Conservation (phyloP, 148 eudicot genomes). For the Rhododendron ferrugineum region DNA sequence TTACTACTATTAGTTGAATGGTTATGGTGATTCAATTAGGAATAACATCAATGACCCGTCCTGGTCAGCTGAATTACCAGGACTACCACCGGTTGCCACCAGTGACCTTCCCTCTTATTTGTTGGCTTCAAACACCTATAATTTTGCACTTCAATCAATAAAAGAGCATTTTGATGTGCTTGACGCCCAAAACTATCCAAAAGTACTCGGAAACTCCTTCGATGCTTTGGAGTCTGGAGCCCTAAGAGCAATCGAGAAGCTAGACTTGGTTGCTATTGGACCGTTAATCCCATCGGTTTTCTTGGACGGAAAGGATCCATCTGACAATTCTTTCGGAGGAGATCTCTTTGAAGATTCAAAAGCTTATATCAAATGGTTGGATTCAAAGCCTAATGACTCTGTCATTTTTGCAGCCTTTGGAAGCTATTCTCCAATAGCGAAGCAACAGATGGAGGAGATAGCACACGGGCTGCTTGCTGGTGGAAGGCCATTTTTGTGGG, state of each 20-base stretch:
- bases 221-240: constrained; percentile 29
- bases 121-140: constrained; percentile 13
- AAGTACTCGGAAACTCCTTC: constrained; percentile 36
- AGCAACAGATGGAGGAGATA: constrained; percentile 35
- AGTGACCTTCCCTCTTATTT: constrained; percentile 31
- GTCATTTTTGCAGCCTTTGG: constrained; percentile 56
- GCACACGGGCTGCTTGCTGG: constrained; percentile 24
- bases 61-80: constrained; percentile 20
- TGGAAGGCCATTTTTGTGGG: constrained; percentile 43
- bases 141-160: constrained; percentile 4
- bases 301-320: constrained; percentile 11
- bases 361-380: constrained; percentile 39
- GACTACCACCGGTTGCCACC: constrained; percentile 24
- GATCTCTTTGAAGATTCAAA: constrained; percentile 12
- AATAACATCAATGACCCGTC: not conserved
- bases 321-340: constrained; percentile 28
- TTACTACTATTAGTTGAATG: constrained; percentile 28
- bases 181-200: constrained; percentile 23
- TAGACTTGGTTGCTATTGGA: constrained; percentile 31
- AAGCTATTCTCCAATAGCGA: constrained; percentile 19
- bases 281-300: constrained; percentile 39
- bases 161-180: constrained; percentile 30
- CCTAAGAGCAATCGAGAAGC: constrained; percentile 11
- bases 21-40: not conserved
- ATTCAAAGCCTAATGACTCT: constrained; percentile 23